Conservation (phyloP, 2,329 filamentous ascomycete genomes). For the Lasiodiplodia sp. region DNA sequence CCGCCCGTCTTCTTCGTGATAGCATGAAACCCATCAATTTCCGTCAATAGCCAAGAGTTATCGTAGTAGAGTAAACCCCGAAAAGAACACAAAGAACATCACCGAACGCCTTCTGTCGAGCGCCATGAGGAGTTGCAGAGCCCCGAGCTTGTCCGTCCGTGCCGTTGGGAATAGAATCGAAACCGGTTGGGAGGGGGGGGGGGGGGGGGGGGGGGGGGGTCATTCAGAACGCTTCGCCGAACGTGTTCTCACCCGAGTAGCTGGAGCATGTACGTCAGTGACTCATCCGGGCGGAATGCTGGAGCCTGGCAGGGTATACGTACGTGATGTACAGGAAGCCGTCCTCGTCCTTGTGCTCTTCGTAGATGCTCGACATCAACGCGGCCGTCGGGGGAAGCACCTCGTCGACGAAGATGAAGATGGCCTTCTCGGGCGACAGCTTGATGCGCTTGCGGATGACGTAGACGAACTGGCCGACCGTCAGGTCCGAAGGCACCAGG, state of each 20-base stretch:
- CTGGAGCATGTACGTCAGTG: slow-evolving; percentile 46
- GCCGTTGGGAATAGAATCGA: slow-evolving; percentile 21
- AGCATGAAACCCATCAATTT: slow-evolving; percentile 24
- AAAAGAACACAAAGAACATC: slow-evolving; percentile 35
- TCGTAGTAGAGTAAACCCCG: slow-evolving; percentile 15
- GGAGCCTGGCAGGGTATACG: slow-evolving; percentile 39
- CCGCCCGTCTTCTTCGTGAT: not conserved
- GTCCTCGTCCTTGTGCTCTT: slow-evolving; percentile 92
- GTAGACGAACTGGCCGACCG: slow-evolving; percentile 99
- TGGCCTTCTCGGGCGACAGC: slow-evolving; percentile 98
- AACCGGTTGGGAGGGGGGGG: slow-evolving; percentile 18
- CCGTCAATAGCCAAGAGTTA: slow-evolving; percentile 20
- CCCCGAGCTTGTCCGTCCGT: slow-evolving; percentile 15
- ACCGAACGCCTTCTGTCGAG: slow-evolving; percentile 39
- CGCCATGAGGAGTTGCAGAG: slow-evolving; percentile 23
- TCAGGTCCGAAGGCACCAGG: slow-evolving; percentile 94
- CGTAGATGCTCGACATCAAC: slow-evolving; percentile 99
- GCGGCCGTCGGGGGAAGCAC: slow-evolving; percentile 95
- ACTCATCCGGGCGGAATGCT: slow-evolving; percentile 1
- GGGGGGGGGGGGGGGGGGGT: slow-evolving; percentile 20
- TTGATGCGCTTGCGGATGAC: slow-evolving; percentile 99
- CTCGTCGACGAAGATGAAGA: slow-evolving; percentile 99
- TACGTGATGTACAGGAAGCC: slow-evolving; percentile 98
- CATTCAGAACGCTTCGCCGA: slow-evolving; percentile 61
- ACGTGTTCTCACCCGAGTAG: slow-evolving; percentile 99